Base-by-base conservation (phyloP, 2,329 filamentous ascomycete genomes). In the Didymella lethalis region DNA sequence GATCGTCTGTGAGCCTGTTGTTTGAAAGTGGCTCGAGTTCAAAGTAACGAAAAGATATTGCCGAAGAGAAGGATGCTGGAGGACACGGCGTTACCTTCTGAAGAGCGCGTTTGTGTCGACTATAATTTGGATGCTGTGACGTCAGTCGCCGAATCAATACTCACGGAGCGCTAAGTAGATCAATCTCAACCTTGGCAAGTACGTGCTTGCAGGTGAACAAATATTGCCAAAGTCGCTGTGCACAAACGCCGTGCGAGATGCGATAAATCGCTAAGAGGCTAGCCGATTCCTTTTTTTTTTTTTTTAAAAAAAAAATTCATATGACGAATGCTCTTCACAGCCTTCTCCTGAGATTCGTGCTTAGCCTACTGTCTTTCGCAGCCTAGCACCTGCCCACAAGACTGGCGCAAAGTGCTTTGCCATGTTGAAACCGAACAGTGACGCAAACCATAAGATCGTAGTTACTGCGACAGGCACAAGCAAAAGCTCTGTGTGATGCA, bases 401-500 rank as follows among this genome's bases (percentile, higher is more conserved):
- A 84, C 78, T 0, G 82, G 82, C 38, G 81, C 82, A 25, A 84
- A 74, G 62, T 83, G 81, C 48, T 78, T 81, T 3, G 81, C 79
- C 64, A 83, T 77, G 62, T 83, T 83, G 54, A 83, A 79, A 1
- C 81, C 82, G 64, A 84, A 84, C 0, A 84, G 69, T 55, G 80
- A 83, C 44, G 79, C 74, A 54, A 84, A 75, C 86, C 87, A 90
- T 26, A 89, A 69, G 28, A 88, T 78, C 1, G 81, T 82, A 47
- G 86, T 83, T 1, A 86, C 79, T n/a, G 86, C 78, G 46, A 88
- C 84, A 0, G 88, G 88, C 12, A 85, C 79, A 31, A 90, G 80
- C 14, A 90, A 79, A 3, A 89, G 81, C 72, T 90, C 86, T 1
- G 88, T 90, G 64, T 89, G 86, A 70, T 87, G 85, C 25, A 90